A percentile compares a stretch with the other conserved stretches of the same genome.
Evolutionary conservation across 108 stramenopile genomes (phyloP).

Genomic region (Cyclostephanos invisitatus): DNA sequence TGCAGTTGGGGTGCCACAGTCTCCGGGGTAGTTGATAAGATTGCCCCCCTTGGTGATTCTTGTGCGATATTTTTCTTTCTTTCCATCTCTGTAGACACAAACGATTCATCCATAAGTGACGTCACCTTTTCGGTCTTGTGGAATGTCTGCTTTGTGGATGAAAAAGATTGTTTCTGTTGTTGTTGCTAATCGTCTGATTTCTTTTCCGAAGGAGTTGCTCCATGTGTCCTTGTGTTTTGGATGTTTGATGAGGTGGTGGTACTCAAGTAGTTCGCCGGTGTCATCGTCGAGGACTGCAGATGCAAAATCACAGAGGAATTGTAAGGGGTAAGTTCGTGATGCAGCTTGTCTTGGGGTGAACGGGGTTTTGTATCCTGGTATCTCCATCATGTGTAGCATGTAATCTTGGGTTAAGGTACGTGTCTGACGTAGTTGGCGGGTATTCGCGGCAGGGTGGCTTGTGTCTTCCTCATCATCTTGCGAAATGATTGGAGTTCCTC

Average conservation of each 20-base stretch:
- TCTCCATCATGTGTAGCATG: too few species aligned
- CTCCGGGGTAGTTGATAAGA: constrained; percentile 33
- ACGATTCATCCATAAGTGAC: constrained; percentile 40
- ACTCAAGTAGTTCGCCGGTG: constrained; percentile 25
- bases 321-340: neutral
- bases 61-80: constrained; percentile 26
- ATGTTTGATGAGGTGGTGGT: constrained; percentile 17
- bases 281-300: constrained; percentile 17
- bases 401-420: too few species aligned
- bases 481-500: neutral
- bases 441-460: neutral
- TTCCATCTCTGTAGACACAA: constrained; percentile 21
- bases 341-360: neutral
- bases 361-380: too few species aligned
- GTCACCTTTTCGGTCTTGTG: neutral
- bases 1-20: constrained; percentile 34
- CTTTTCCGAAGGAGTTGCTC: constrained; percentile 8
- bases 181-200: neutral
- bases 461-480: neutral
- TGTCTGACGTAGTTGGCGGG: neutral
- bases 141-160: constrained; percentile 17
- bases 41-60: too few species aligned
- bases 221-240: constrained; percentile 6
- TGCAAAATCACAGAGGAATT: neutral
- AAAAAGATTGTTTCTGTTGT: constrained; percentile 15